Base-by-base conservation (phyloP, 176 grass and related monocot species). In the Avena eriantha region DNA sequence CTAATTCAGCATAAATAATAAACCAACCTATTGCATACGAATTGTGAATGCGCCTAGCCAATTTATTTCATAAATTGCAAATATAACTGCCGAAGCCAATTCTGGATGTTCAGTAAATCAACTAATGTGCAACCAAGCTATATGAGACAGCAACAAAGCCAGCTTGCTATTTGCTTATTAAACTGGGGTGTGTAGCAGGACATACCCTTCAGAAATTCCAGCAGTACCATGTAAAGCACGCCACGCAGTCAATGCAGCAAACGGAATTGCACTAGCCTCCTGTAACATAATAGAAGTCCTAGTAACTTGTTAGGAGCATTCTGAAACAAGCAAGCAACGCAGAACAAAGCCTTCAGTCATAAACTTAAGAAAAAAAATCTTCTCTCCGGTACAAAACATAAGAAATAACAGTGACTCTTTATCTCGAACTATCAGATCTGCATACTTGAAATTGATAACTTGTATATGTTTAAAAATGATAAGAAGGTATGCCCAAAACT, bases 181-280 rank as follows among this genome's bases (percentile, higher is more conserved):
- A 84, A 78, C 31, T 79, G 84, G 73, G 54, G 57, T 86, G 53
- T 82, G 70, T 81, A 80, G 74, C 31, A 75, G 26, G 24, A 88
- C 96, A 81, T 94, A 98, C 97, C 94, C 80, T 87, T 98, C 78
- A 84, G 88, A 92, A 82, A 98, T 94, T 88, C 71, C 83, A 91
- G 93, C 90, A 19, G 92, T 96, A 89, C 92, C 77, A 80, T 98
- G 87, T 81, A 98, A 84, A 86, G 96, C 96, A 87, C 93, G 93
- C 96, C 96, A 98, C 51, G 93, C 96, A 83, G 96, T 98, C 92
- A 98, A 85, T 33, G 96, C 96, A 90, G 96, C 92, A 87, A 96
- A 98, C 0, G 96, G 96, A 69, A 98, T 98, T 73, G 93, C 93
- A 78, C 96, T 98, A 59, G 96, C 93, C 56, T 96, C 92, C 93